phyloP scores from a whole-genome alignment of 306 rosid genomes.

The Ceratonia siliqua region DNA sequence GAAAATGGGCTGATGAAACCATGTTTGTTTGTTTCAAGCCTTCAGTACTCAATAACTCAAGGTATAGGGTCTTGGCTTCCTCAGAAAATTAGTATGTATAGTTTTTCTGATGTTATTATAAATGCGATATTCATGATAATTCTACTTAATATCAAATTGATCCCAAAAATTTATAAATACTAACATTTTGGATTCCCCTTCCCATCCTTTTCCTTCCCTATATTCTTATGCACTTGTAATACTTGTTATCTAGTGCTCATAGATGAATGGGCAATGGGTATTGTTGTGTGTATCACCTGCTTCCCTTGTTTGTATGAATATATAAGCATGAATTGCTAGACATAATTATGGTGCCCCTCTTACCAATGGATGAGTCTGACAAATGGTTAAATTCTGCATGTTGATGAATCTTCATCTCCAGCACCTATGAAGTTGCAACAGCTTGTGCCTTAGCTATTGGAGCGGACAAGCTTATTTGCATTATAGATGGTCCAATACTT shows the following conservation, averaged over 20 bases:
- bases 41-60: not conserved
- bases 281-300: not conserved
- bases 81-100: not conserved
- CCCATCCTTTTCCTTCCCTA: not conserved
- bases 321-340: not conserved
- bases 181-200: not conserved
- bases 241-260: not conserved
- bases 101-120: not conserved
- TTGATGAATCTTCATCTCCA: slow-evolving; percentile 41
- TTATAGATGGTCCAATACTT: slow-evolving; percentile 76
- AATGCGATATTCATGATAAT: not conserved
- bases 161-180: not conserved
- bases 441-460: slow-evolving; percentile 77
- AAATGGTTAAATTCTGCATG: slow-evolving; percentile 6
- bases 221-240: not conserved
- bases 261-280: not conserved
- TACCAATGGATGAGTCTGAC: not conserved
- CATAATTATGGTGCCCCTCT: not conserved
- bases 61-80: not conserved
- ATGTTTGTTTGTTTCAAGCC: not conserved
- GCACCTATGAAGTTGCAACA: slow-evolving; percentile 83
- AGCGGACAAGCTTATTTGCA: slow-evolving; percentile 77
- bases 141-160: not conserved
- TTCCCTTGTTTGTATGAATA: not conserved
- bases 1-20: not conserved